Base-by-base conservation (phyloP, 441 rosid genomes). In the Aquilaria agallochum region DNA sequence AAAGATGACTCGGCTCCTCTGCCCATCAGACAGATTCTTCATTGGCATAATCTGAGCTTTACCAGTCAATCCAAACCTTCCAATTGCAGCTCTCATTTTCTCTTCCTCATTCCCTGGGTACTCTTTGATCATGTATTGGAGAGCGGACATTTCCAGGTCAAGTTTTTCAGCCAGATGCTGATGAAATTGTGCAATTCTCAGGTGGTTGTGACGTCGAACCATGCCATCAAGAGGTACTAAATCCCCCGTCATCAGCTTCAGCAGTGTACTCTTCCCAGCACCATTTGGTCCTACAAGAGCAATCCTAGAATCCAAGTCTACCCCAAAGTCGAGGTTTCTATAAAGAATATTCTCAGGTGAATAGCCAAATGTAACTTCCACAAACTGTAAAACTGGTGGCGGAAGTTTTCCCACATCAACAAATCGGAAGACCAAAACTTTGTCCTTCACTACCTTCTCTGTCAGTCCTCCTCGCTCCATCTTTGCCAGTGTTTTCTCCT, bases 401-500 rank as follows among this genome's bases (percentile, higher is more conserved):
- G 99, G 97, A 47, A 94, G 95, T 76, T 94, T 94, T 10, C 99
- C 99, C 2, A 94, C 97, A 70, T 94, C 90, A 68, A 69, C 84
- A 74, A 94, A 94, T 4, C 90, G 89, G 66, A 94, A 94, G 53
- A 91, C 90, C 3, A 94, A 77, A 63, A 94, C 82, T 59, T 85
- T 83, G 65, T 94, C 97, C 59, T 77, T 85, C 0, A 32, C 78
- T 4, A 91, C 99, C 78, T 74, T 89, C 61, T 89, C 99, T 0
- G 97, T 89, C 57, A 94, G 96, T 30, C 99, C 97, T 62, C 97
- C 99, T 14, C 97, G 79, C 77, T 94, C 97, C 99, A 94, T 94
- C 79, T 94, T 94, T 11, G 99, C 99, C 34, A 94, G 78, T 1
- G 99, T 94, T 69, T 94, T 94, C 69, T 94, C 99, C 76, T 94